phyloP scores from a whole-genome alignment of 2,329 filamentous ascomycete genomes.

The Cladosporium oxysporum region DNA sequence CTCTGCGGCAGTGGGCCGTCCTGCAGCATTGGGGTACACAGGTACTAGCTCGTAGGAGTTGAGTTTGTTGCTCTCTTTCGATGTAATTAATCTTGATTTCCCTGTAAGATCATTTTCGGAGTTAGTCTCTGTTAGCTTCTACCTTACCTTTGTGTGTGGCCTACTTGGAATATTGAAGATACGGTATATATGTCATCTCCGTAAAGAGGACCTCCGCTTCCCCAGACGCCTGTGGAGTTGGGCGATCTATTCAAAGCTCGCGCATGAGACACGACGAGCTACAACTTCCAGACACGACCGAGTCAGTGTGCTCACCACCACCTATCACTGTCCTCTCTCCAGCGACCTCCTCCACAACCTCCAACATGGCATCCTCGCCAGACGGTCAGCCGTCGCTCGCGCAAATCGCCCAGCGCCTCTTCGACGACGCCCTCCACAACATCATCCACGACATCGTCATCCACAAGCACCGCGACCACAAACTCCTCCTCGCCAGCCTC shows the following conservation, averaged over 20 bases:
- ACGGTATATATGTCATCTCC: neutral
- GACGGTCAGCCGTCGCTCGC: conserved; percentile 20
- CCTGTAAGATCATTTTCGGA: no score
- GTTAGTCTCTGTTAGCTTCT: neutral
- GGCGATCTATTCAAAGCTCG: conserved; percentile 7
- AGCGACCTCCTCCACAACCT: neutral
- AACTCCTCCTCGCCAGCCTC: conserved; percentile 73
- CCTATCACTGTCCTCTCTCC: neutral
- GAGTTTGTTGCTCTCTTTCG: neutral
- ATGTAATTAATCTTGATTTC: neutral
- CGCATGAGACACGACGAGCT: neutral
- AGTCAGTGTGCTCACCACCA: neutral
- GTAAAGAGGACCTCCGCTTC: conserved; percentile 10
- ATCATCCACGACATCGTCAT: conserved; percentile 74
- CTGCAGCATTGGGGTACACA: neutral
- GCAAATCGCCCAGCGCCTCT: conserved; percentile 57
- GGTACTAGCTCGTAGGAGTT: neutral
- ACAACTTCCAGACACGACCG: neutral
- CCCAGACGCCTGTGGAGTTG: conserved; percentile 6
- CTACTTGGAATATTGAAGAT: neutral
- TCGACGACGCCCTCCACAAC: conserved; percentile 76
- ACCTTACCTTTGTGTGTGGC: no score
- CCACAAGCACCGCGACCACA: conserved; percentile 76
- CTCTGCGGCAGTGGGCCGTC: conserved; percentile 10
- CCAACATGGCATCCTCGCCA: conserved; percentile 6